phyloP scores from a whole-genome alignment of 495 filamentous ascomycete genomes.

The Trichoderma asperelloides region DNA sequence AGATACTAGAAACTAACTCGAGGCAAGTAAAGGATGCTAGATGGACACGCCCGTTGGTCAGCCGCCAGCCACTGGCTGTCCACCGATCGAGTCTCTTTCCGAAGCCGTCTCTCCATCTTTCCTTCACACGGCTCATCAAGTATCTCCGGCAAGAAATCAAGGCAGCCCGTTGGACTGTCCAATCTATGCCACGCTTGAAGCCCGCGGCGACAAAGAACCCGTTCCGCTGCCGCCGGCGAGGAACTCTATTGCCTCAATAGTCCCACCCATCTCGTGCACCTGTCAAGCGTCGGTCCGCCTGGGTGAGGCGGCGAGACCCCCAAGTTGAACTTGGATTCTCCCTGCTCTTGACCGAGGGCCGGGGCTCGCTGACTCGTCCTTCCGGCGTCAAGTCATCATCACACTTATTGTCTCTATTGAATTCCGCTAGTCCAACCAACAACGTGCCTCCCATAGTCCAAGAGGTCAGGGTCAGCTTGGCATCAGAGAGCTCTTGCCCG shows the following conservation, averaged over 20 bases:
- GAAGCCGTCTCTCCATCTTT: background rate
- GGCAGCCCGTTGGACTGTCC: background rate
- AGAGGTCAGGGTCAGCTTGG: background rate
- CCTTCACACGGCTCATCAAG: background rate
- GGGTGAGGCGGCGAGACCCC: slow-evolving; percentile 5
- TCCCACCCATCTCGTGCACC: slow-evolving; percentile 4
- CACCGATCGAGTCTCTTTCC: background rate
- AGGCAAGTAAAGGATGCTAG: background rate
- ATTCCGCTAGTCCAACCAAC: background rate
- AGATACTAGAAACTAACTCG: background rate
- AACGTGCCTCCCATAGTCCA: background rate
- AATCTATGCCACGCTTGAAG: background rate
- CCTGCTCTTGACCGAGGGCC: background rate
- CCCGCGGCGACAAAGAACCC: slow-evolving; percentile 1
- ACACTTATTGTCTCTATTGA: slow-evolving; percentile 5
- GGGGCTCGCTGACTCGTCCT: background rate
- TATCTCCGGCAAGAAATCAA: background rate
- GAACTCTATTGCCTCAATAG: slow-evolving; percentile 5
- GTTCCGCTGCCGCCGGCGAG: background rate
- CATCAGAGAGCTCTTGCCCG: background rate
- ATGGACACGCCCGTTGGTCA: background rate
- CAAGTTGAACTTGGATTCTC: background rate
- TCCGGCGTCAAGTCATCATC: background rate
- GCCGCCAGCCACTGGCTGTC: background rate
- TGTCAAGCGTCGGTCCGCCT: slow-evolving; percentile 6